Conservation (phyloP, 1,284 basidiomycete genomes). For the Ganoderma resinaceum region DNA sequence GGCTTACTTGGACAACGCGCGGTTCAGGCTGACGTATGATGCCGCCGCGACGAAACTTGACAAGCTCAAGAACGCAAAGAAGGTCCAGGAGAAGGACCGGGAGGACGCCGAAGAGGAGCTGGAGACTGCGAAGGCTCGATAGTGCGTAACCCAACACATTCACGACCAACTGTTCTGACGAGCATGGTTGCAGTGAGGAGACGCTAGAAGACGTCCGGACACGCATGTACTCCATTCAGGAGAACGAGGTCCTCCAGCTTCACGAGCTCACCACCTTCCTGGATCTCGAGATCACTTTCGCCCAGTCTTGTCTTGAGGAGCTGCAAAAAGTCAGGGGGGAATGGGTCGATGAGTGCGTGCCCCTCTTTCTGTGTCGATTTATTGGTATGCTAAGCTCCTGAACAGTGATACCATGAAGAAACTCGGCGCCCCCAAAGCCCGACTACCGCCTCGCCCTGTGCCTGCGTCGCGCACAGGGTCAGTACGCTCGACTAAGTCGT, state of each 20-base stretch:
- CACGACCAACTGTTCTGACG: background rate
- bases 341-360: constrained; percentile 69
- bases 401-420: constrained; percentile 31
- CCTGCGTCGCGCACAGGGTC: constrained; percentile 27
- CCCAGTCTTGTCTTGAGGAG: constrained; percentile 73
- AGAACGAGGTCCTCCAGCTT: constrained; percentile 75
- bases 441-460: constrained; percentile 21
- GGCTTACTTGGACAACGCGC: background rate
- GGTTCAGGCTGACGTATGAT: constrained; percentile 73
- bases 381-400: background rate
- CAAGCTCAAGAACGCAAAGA: constrained; percentile 71
- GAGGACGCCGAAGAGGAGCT: constrained; percentile 81
- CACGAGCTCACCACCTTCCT: constrained; percentile 74
- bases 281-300: constrained; percentile 76
- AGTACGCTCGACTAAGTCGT: constrained; percentile 27
- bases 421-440: constrained; percentile 29
- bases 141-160: constrained; percentile 57
- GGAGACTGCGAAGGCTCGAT: constrained; percentile 70
- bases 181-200: constrained; percentile 66
- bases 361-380: background rate
- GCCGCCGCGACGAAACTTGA: constrained; percentile 73
- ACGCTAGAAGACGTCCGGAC: constrained; percentile 79
- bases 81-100: constrained; percentile 73
- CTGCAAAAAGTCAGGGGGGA: constrained; percentile 69
- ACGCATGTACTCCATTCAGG: constrained; percentile 79